A percentile compares a stretch with the other conserved stretches of the same genome.
Evolutionary conservation across 1,284 basidiomycete genomes (phyloP).

Genomic region (Cutaneotrichosporon sp.): DNA sequence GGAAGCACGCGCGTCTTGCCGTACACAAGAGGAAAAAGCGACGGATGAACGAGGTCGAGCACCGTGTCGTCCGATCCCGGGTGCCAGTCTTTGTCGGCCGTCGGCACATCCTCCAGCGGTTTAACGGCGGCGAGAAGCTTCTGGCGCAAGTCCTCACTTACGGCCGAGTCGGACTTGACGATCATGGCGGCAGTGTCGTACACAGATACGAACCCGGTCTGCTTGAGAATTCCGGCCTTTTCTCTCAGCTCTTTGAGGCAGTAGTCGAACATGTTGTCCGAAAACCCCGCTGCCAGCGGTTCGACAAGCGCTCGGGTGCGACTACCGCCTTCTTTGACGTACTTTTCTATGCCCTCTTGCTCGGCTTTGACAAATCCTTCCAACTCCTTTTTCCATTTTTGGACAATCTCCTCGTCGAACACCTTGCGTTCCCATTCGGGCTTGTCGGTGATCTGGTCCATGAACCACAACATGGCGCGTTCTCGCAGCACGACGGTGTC

Average conservation of each 20-base stretch:
- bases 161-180: conserved; percentile 2
- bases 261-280: conserved; percentile 3
- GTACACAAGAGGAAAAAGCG: conserved; percentile 15
- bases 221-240: conserved; percentile 1
- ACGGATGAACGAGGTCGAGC: conserved; percentile 17
- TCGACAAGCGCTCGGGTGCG: too few species aligned
- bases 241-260: conserved; percentile 5
- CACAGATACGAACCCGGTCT: neutral
- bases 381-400: conserved; percentile 12
- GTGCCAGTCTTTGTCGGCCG: conserved; percentile 18
- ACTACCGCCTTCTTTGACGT: too few species aligned
- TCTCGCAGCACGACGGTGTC: conserved; percentile 7
- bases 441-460: conserved; percentile 10
- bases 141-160: neutral
- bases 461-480: conserved; percentile 9
- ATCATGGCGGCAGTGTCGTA: conserved; percentile 2
- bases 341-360: neutral
- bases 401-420: conserved; percentile 8
- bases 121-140: neutral
- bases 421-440: conserved; percentile 11
- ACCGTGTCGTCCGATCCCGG: conserved; percentile 12
- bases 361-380: neutral
- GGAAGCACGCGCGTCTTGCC: conserved; percentile 9
- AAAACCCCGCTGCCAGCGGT: neutral
- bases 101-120: conserved; percentile 8